Evolutionary conservation across 495 filamentous ascomycete species (phyloP).

Genomic region (Daldinia bambusicola): DNA sequence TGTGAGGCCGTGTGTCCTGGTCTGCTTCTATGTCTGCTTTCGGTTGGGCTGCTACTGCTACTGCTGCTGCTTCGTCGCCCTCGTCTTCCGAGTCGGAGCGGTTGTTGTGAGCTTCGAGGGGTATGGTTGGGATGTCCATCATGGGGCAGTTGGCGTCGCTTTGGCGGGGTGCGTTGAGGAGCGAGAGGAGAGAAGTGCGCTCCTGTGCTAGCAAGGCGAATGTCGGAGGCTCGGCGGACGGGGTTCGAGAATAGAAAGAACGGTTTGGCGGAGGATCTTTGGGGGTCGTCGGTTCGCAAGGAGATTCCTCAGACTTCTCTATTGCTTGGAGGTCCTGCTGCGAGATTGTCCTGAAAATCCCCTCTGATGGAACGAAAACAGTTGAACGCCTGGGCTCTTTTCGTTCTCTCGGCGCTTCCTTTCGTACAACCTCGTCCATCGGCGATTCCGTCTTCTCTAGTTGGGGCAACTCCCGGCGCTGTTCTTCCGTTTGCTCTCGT

Average conservation of each 20-base stretch:
- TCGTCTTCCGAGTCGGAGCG: conserved; percentile 6
- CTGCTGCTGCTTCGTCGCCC: conserved; percentile 10
- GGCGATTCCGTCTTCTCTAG: conserved; percentile 19
- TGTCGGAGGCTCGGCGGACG: conserved; percentile 63
- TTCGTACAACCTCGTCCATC: conserved; percentile 19
- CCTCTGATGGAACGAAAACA: conserved; percentile 61
- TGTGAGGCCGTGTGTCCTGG: conserved; percentile 48
- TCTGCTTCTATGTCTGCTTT: conserved; percentile 1
- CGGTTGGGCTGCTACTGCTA: conserved; percentile 16
- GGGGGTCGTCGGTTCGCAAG: conserved; percentile 46
- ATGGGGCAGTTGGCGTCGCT: conserved; percentile 38
- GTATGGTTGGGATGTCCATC: conserved; percentile 53
- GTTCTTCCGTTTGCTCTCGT: neutral
- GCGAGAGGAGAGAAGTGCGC: conserved; percentile 63
- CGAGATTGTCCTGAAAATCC: conserved; percentile 63
- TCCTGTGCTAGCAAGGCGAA: conserved; percentile 55
- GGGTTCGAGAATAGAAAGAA: conserved; percentile 55
- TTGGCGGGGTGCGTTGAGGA: conserved; percentile 62
- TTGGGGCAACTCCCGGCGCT: conserved; percentile 1
- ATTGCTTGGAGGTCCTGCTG: conserved; percentile 54
- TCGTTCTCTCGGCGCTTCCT: conserved; percentile 46
- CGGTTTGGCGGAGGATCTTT: conserved; percentile 31
- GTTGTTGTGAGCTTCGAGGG: conserved; percentile 27
- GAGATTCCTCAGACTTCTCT: conserved; percentile 36
- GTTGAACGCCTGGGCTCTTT: conserved; percentile 51